Evolutionary conservation across 73 alveolate genomes (phyloP), one percentile per base, ranked within the genome.

Genomic region (Strombidium stylifer): DNA sequence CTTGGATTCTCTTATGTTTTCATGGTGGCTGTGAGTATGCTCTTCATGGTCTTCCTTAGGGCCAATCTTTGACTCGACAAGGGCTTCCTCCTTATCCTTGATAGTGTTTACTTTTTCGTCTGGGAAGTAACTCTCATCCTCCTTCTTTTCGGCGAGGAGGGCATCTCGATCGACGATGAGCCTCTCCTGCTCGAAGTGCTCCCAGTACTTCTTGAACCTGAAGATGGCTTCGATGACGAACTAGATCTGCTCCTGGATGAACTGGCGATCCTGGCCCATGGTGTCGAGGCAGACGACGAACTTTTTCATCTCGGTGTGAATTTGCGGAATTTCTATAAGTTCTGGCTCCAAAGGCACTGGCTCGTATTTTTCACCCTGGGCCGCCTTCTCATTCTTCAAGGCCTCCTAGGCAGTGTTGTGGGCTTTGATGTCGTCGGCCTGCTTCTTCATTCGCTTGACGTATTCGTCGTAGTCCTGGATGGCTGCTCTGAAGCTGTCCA

Each of bases 281-380:
- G 99, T 94, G 73, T 94, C 97, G 26, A 92, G 58, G 70, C 95
- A 84, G 21, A 94, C 92, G 36, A 94, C 95, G 64, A 65, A 89
- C 45, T 76, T 49, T 68, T 76, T 78, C 49, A 88, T 88, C 51
- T 44, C 81, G 20, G 82, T 64, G 36, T 56, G 68, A 50, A 55
- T 92, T 31, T 88, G 92, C 45, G 75, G 76, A 53, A 80, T 93
- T 55, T 73, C 51, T 21, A 86, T 82, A 49, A 87, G 92, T 45
- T 84, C 93, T 46, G 85, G 78, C 46, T 81, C 86, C 36, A 62
- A 73, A 28, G 76, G 48, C 46, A 69, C 88, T 16, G 77, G 61
- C 25, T 73, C 90, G 30, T 73, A 73, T 27, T 65, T 81, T 60
- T 92, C 86, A 56, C 85, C 94, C 2, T 76, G 87, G 47, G 78